Evolutionary conservation across 176 grass and related monocot species (phyloP).

Genomic region (Oryza glumipatula): DNA sequence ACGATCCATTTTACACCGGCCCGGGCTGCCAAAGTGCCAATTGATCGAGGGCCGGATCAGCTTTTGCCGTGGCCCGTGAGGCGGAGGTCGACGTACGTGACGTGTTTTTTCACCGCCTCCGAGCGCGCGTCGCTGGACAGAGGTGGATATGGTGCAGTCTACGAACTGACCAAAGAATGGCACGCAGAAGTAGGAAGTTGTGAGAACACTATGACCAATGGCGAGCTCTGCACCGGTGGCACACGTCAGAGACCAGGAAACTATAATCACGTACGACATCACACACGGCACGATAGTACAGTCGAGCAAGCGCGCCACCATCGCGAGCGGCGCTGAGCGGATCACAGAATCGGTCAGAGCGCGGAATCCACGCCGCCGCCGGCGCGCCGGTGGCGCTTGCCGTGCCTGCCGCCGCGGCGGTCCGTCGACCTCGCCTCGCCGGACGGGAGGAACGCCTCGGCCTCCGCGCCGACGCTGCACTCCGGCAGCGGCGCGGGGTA

Average conservation of each 20-base stretch:
- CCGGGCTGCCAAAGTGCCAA: too few species aligned
- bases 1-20: too few species aligned
- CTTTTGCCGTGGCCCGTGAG: not conserved
- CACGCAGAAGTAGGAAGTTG: not conserved
- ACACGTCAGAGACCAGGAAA: not conserved
- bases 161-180: not conserved
- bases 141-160: not conserved
- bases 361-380: conserved; percentile 25
- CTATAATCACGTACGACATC: not conserved
- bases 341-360: conserved; percentile 8
- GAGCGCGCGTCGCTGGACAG: too few species aligned
- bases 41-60: not conserved
- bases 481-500: conserved; percentile 63
- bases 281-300: not conserved
- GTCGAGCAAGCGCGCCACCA: not conserved
- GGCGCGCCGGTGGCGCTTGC: conserved; percentile 52
- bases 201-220: not conserved
- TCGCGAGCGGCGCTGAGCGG: not conserved
- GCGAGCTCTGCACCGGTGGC: not conserved
- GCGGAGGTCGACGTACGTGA: not conserved
- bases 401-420: conserved; percentile 34
- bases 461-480: conserved; percentile 66
- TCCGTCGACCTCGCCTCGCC: conserved; percentile 52
- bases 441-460: conserved; percentile 55
- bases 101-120: not conserved